A percentile compares a stretch with the other conserved stretches of the same genome.
Evolutionary conservation across 805 yeast species (phyloP).

Genomic region (Lipomyces orientalis): DNA sequence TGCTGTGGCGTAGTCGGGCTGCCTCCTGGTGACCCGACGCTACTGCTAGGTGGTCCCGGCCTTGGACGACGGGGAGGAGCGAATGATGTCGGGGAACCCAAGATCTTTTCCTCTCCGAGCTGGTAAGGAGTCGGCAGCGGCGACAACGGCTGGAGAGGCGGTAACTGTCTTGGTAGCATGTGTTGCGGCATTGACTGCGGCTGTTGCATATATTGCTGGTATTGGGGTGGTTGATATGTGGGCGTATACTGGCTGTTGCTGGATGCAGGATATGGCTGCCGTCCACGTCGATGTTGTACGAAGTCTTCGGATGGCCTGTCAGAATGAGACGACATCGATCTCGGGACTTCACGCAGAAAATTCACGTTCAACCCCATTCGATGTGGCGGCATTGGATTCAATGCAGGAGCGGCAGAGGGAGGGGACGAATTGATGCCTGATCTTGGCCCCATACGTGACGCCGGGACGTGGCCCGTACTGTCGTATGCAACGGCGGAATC

Average conservation of each 20-base stretch:
- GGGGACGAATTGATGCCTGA: neutral
- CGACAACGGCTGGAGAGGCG: slow-evolving; percentile 34
- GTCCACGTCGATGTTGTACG: neutral
- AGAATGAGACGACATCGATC: slow-evolving; percentile 17
- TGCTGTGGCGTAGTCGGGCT: slow-evolving; percentile 26
- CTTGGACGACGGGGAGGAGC: slow-evolving; percentile 27
- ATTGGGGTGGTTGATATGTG: neutral
- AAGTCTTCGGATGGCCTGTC: neutral
- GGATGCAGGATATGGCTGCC: slow-evolving; percentile 4
- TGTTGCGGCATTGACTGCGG: slow-evolving; percentile 1
- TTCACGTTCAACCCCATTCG: neutral
- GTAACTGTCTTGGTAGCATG: slow-evolving; percentile 14
- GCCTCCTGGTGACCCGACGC: slow-evolving; percentile 6
- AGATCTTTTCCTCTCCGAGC: slow-evolving; percentile 25
- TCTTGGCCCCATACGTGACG: neutral
- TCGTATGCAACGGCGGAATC: slow-evolving; percentile 22
- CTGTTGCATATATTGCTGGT: neutral
- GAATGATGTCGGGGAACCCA: slow-evolving; percentile 31
- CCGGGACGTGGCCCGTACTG: neutral
- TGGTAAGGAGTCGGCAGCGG: slow-evolving; percentile 36
- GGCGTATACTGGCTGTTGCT: neutral
- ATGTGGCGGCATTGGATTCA: neutral
- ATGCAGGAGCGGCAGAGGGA: neutral
- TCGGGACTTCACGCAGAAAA: slow-evolving; percentile 7
- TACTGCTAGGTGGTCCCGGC: slow-evolving; percentile 1